phyloP scores from a whole-genome alignment of 129 eudicot genomes.

The Pittosporum tobira region DNA sequence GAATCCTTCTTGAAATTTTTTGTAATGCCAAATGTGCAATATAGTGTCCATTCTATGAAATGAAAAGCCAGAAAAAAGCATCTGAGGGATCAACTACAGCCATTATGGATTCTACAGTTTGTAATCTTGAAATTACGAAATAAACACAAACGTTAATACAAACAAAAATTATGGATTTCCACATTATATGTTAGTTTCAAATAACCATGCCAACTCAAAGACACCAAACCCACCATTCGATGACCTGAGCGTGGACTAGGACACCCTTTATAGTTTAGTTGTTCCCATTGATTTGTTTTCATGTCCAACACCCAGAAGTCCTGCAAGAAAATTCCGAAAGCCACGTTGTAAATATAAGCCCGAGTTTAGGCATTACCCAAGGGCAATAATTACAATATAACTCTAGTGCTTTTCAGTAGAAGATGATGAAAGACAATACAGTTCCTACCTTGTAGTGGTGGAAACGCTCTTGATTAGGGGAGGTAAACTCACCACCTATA shows the following conservation, averaged over 20 bases:
- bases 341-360: constrained; percentile 1
- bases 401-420: neutral
- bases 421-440: neutral
- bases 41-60: neutral
- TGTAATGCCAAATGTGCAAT: neutral
- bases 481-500: constrained; percentile 94
- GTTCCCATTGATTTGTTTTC: constrained; percentile 98
- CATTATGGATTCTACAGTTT: neutral
- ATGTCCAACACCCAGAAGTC: constrained; percentile 93
- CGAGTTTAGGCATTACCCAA: neutral
- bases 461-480: constrained; percentile 98
- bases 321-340: constrained; percentile 27
- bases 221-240: constrained; percentile 63
- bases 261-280: constrained; percentile 88
- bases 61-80: neutral
- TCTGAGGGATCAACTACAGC: neutral
- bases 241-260: constrained; percentile 99
- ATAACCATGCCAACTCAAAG: neutral
- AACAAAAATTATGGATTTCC: neutral
- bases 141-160: neutral
- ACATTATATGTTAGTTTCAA: neutral
- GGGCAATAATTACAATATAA: constrained; percentile 4
- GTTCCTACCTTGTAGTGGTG: constrained; percentile 86
- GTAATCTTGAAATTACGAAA: neutral
- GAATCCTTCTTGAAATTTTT: too few species aligned